Conservation (phyloP, 2,329 filamentous ascomycete genomes). For the Fusarium lateritium region DNA sequence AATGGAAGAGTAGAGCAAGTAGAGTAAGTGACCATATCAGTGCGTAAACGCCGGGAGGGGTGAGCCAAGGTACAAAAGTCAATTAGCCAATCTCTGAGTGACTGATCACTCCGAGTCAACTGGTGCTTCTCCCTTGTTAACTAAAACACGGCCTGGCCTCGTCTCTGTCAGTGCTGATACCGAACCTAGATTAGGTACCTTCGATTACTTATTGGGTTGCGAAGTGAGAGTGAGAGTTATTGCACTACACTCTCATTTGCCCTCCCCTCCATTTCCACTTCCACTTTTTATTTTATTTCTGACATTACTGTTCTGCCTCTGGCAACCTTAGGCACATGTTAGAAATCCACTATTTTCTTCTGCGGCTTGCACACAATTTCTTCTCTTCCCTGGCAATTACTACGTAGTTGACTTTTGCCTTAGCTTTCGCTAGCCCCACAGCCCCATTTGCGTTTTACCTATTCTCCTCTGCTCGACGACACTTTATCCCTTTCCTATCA, state of each 20-base stretch:
- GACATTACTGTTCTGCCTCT: conserved; percentile 1
- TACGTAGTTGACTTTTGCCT: conserved; percentile 34
- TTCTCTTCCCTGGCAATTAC: conserved; percentile 29
- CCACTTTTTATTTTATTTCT: neutral
- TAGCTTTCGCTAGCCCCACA: conserved; percentile 25
- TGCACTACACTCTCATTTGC: conserved; percentile 12
- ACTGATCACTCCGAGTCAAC: conserved; percentile 34
- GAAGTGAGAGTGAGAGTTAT: neutral
- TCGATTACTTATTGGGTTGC: neutral
- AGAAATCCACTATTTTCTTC: conserved; percentile 21
- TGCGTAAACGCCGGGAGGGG: neutral
- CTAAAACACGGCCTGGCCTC: conserved; percentile 51
- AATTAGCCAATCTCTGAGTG: conserved; percentile 20
- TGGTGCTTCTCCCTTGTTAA: conserved; percentile 46
- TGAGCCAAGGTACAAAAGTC: neutral
- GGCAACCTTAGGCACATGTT: conserved; percentile 8
- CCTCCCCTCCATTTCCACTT: conserved; percentile 6
- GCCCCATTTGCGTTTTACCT: conserved; percentile 16
- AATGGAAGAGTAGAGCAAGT: neutral
- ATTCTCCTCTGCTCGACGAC: conserved; percentile 12
- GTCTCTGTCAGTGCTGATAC: conserved; percentile 30
- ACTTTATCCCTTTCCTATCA: conserved; percentile 31
- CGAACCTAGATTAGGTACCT: neutral
- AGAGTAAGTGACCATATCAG: neutral
- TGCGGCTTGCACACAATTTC: conserved; percentile 25